Evolutionary conservation across 208 protist genomes (phyloP).

Genomic region (Trypanosoma brucei): DNA sequence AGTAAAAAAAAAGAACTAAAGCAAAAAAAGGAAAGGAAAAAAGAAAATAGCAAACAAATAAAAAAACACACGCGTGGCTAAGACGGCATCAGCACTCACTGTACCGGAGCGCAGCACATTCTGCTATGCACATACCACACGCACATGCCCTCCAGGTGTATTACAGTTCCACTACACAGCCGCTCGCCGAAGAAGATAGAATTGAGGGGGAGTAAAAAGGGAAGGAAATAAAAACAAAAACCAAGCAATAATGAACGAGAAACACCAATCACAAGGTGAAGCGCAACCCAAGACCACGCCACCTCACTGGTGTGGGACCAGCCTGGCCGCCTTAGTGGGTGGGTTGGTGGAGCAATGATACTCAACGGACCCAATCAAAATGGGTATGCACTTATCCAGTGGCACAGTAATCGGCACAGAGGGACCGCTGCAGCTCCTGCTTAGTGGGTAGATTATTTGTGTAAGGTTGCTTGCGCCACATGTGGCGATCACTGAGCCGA

Average conservation of each 20-base stretch:
- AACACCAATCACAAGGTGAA: too few relatives aligned
- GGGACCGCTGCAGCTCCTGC: slow-evolving; percentile 31
- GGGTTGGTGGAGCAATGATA: slow-evolving; percentile 32
- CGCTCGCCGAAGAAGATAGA: too few relatives aligned
- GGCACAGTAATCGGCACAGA: slow-evolving; percentile 26
- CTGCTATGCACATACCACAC: too few relatives aligned
- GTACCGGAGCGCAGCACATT: too few relatives aligned
- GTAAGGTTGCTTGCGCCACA: slow-evolving; percentile 30
- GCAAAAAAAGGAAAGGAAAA: slow-evolving; percentile 11
- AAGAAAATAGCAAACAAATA: not conserved
- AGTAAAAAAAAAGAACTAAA: slow-evolving; percentile 11
- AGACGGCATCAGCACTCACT: too few relatives aligned
- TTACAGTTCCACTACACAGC: too few relatives aligned
- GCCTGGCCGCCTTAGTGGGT: not conserved
- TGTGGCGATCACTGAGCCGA: slow-evolving; percentile 36
- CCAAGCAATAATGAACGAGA: too few relatives aligned
- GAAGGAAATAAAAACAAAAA: too few relatives aligned
- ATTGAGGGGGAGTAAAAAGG: too few relatives aligned
- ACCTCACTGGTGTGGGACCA: not conserved
- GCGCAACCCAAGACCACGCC: too few relatives aligned
- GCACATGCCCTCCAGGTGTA: too few relatives aligned
- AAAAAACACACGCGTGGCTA: too few relatives aligned
- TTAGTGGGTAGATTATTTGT: slow-evolving; percentile 26
- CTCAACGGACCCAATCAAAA: slow-evolving; percentile 45
- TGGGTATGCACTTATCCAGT: slow-evolving; percentile 40